Evolutionary conservation across 306 rosid species (phyloP).

Genomic region (Abrus precatorius): DNA sequence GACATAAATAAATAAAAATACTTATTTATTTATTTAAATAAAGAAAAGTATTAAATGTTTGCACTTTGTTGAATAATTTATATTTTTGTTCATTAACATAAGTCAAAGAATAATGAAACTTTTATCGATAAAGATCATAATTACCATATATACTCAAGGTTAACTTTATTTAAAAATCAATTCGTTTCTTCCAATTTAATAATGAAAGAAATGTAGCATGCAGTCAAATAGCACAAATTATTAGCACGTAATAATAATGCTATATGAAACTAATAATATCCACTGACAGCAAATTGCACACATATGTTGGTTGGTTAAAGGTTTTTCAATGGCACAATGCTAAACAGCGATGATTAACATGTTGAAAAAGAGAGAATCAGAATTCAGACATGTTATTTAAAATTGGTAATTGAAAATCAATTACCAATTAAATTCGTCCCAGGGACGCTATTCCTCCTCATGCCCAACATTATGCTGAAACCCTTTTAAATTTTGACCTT

Average conservation of each 20-base stretch:
- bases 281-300: conserved; percentile 38
- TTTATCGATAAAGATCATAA: not conserved
- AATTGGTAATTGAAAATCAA: conserved; percentile 50
- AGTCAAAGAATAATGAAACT: not conserved
- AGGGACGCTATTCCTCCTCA: conserved; percentile 44
- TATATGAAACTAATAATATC: conserved; percentile 40
- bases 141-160: not conserved
- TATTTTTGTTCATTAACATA: no score
- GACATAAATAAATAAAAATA: no score
- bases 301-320: conserved; percentile 40
- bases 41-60: no score
- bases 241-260: conserved; percentile 37
- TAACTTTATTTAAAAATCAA: not conserved
- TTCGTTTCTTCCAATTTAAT: not conserved
- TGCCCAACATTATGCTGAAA: conserved; percentile 54
- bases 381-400: not conserved
- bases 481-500: no score
- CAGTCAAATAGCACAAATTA: conserved; percentile 24
- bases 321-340: conserved; percentile 40
- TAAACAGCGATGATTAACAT: conserved; percentile 59
- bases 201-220: conserved; percentile 6
- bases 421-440: conserved; percentile 41
- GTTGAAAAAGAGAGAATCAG: conserved; percentile 46
- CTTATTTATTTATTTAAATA: no score
- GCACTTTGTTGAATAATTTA: no score